These are phyloP conservation scores for Phytophthora nicotianae DNA, from an alignment of 352 stramenopile species.

Conservation along the genomic window DNA sequence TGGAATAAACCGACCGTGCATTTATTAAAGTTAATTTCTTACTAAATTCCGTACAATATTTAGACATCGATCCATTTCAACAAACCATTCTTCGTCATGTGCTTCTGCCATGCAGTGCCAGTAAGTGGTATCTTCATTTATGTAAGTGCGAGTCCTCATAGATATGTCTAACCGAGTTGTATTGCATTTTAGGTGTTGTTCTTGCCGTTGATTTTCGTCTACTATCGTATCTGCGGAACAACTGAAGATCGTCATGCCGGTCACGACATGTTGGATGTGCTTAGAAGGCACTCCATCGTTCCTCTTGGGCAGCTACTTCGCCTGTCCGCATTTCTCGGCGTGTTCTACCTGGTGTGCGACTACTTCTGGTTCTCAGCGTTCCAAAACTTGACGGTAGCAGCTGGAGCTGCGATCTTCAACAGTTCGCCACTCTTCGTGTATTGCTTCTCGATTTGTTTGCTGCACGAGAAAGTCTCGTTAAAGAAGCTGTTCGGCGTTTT, in stretches of 20 bases:
- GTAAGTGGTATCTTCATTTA: constrained; percentile 10
- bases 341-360: constrained; percentile 55
- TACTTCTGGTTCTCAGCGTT: constrained; percentile 70
- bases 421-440: constrained; percentile 63
- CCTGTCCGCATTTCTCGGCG: constrained; percentile 42
- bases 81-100: constrained; percentile 60
- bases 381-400: constrained; percentile 46
- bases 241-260: constrained; percentile 3
- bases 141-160: not conserved
- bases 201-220: constrained; percentile 38
- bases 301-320: constrained; percentile 29
- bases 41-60: not conserved
- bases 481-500: constrained; percentile 46
- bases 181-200: constrained; percentile 25
- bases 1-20: not conserved
- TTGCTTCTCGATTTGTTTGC: constrained; percentile 66
- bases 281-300: constrained; percentile 45
- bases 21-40: not conserved
- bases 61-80: constrained; percentile 33
- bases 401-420: constrained; percentile 60
- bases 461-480: constrained; percentile 41
- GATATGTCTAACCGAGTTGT: not conserved
- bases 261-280: constrained; percentile 7
- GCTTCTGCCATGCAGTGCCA: constrained; percentile 48
- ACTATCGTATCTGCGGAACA: constrained; percentile 38